Evolutionary conservation across 2,329 filamentous ascomycete species (phyloP).

Genomic region (Hypoxylon sp.): DNA sequence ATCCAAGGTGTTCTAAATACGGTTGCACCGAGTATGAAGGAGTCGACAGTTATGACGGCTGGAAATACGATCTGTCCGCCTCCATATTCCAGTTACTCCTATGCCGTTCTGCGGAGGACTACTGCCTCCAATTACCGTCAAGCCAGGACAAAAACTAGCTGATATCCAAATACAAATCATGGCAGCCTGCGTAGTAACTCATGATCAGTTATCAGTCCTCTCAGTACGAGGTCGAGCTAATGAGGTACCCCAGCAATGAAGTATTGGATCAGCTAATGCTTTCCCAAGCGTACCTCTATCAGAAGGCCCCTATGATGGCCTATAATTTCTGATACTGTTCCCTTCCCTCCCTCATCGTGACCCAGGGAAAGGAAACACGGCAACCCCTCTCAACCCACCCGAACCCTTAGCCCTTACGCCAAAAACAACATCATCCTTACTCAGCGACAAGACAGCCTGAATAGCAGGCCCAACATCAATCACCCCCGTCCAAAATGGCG

Average conservation of each 20-base stretch:
- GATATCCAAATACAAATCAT: too few species aligned
- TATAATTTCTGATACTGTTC: neutral
- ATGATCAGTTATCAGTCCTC: too few species aligned
- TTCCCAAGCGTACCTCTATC: neutral
- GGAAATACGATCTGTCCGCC: neutral
- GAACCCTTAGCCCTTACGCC: slow-evolving; percentile 60
- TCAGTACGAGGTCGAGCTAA: too few species aligned
- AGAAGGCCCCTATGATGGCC: neutral
- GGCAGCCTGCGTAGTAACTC: too few species aligned
- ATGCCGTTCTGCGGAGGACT: too few species aligned
- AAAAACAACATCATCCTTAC: slow-evolving; percentile 71
- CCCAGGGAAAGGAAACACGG: slow-evolving; percentile 51
- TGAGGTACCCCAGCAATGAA: too few species aligned
- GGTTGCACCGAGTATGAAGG: neutral
- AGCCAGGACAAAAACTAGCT: too few species aligned
- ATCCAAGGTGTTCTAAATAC: neutral
- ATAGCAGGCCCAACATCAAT: slow-evolving; percentile 63
- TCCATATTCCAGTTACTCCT: too few species aligned
- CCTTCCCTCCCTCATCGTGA: slow-evolving; percentile 7
- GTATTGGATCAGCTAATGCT: too few species aligned
- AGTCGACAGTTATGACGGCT: neutral
- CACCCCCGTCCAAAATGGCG: slow-evolving; percentile 64
- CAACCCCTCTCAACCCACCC: slow-evolving; percentile 49
- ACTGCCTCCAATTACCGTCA: too few species aligned
- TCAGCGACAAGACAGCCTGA: slow-evolving; percentile 61